Percentiles rank a stretch among this genome's conserved stretches.
Conservation (phyloP, 805 yeast species). For the Pichia deserticola region DNA sequence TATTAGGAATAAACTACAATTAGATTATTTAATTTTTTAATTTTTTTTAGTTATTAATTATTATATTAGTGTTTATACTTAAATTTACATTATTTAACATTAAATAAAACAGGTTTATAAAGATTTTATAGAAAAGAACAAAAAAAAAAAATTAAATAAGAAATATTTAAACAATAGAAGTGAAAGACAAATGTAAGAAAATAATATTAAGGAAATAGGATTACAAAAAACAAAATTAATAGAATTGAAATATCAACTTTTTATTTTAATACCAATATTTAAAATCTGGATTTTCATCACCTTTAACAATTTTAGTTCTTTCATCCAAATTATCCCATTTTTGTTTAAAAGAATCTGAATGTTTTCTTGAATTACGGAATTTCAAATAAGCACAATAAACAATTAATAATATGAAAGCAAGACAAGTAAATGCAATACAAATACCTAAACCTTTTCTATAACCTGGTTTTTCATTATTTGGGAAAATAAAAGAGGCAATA, state of each 20-base stretch:
- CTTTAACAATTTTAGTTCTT: slow-evolving; percentile 25
- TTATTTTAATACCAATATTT: slow-evolving; percentile 35
- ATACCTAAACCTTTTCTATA: slow-evolving; percentile 49
- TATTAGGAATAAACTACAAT: slow-evolving; percentile 10
- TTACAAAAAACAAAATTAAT: neutral
- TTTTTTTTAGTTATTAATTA: neutral
- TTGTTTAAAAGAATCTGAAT: slow-evolving; percentile 23
- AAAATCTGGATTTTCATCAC: slow-evolving; percentile 38
- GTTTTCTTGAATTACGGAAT: slow-evolving; percentile 30
- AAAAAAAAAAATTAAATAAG: neutral
- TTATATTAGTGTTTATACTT: neutral
- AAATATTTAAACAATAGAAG: too few species aligned
- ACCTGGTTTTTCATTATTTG: slow-evolving; percentile 48
- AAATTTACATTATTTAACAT: too few species aligned
- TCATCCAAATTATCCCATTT: slow-evolving; percentile 23
- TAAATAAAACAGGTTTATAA: neutral
- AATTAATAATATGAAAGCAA: slow-evolving; percentile 32
- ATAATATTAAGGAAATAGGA: neutral
- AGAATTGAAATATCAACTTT: neutral
- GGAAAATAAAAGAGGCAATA: slow-evolving; percentile 51
- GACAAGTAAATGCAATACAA: slow-evolving; percentile 38
- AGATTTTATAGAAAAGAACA: neutral
- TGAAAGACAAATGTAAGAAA: too few species aligned
- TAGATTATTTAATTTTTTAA: neutral
- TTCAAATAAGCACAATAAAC: slow-evolving; percentile 26